A percentile compares a stretch with the other conserved stretches of the same genome.
Conservation (phyloP, 495 filamentous ascomycete species). For the Aspergillus homomorphus region DNA sequence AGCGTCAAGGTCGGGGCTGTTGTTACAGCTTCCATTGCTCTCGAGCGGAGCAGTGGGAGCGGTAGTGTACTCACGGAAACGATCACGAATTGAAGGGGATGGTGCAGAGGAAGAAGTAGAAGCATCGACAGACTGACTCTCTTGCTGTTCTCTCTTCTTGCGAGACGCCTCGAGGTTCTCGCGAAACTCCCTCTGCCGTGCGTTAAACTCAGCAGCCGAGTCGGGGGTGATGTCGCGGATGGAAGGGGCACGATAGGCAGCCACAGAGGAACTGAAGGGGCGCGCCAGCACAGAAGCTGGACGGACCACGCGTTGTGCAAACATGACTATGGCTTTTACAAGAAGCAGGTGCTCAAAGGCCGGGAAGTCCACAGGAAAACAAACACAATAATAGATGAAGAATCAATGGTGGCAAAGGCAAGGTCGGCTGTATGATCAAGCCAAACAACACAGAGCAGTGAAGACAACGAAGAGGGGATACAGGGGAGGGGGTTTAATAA, state of each 20-base stretch:
- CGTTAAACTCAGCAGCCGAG: constrained; percentile 68
- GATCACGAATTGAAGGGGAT: constrained; percentile 34
- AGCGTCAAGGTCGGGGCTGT: constrained; percentile 38
- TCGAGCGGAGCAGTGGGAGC: constrained; percentile 54
- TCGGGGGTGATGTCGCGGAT: constrained; percentile 78
- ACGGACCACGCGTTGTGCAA: constrained; percentile 48
- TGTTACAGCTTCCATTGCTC: constrained; percentile 52
- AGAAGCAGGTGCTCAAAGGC: background rate
- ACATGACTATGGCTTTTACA: constrained; percentile 34
- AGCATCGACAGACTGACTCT: constrained; percentile 66
- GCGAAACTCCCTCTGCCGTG: constrained; percentile 80
- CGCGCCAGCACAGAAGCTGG: constrained; percentile 51
- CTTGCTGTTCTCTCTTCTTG: constrained; percentile 73
- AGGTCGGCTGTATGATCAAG: background rate
- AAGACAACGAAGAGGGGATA: constrained; percentile 10
- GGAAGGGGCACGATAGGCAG: constrained; percentile 62
- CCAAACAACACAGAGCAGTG: background rate
- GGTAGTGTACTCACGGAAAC: constrained; percentile 43
- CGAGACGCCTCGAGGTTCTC: constrained; percentile 72
- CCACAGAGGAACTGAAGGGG: constrained; percentile 57
- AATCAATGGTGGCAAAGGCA: background rate
- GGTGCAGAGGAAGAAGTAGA: constrained; percentile 42
- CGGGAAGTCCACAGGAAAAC: constrained; percentile 1
- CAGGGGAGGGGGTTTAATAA: constrained; percentile 15
- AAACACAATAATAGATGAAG: constrained; percentile 7